These are phyloP conservation scores for Lentinula aciculospora DNA, from an alignment of 768 basidiomycete genomes.

Conservation along the genomic window DNA sequence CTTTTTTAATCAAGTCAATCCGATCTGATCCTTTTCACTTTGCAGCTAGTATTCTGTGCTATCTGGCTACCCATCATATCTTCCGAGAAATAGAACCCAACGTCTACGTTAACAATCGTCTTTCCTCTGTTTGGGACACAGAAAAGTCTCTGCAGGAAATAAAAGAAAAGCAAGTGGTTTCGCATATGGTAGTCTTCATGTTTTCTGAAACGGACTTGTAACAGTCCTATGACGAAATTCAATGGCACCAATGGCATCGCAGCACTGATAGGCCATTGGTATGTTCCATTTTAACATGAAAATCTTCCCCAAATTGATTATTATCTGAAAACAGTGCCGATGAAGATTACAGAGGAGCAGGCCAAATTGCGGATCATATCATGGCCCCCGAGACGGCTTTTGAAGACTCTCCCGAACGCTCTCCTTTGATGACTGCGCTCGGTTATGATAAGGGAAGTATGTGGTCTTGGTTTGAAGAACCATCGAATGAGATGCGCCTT, in stretches of 20 bases:
- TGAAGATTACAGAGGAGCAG: slow-evolving; percentile 4
- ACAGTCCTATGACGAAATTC: slow-evolving; percentile 6
- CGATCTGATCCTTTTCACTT: not conserved
- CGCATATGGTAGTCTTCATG: not conserved
- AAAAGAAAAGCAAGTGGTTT: slow-evolving; percentile 12
- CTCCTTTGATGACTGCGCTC: not conserved
- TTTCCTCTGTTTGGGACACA: slow-evolving; percentile 23
- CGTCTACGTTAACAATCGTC: slow-evolving; percentile 25
- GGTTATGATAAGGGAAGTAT: slow-evolving; percentile 3
- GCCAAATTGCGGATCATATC: slow-evolving; percentile 1
- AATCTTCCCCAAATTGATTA: not conserved
- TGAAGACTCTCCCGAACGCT: not conserved
- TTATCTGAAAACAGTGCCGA: not conserved
- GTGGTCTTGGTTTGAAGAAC: slow-evolving; percentile 6
- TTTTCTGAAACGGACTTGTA: not conserved
- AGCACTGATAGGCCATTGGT: slow-evolving; percentile 15
- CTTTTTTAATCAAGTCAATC: not conserved
- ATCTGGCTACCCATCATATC: slow-evolving; percentile 27
- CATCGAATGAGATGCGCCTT: not conserved
- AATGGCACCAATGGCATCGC: slow-evolving; percentile 9
- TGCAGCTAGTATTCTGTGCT: slow-evolving; percentile 23
- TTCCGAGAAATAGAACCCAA: slow-evolving; percentile 24
- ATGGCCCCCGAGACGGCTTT: slow-evolving; percentile 4
- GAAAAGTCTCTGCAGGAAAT: slow-evolving; percentile 15
- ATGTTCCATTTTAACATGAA: not conserved